Percentiles rank a stretch among this genome's conserved stretches.
These are phyloP conservation scores for Clonostachys sp. DNA, from an alignment of 2,329 filamentous ascomycete species.

Conservation along the genomic window DNA sequence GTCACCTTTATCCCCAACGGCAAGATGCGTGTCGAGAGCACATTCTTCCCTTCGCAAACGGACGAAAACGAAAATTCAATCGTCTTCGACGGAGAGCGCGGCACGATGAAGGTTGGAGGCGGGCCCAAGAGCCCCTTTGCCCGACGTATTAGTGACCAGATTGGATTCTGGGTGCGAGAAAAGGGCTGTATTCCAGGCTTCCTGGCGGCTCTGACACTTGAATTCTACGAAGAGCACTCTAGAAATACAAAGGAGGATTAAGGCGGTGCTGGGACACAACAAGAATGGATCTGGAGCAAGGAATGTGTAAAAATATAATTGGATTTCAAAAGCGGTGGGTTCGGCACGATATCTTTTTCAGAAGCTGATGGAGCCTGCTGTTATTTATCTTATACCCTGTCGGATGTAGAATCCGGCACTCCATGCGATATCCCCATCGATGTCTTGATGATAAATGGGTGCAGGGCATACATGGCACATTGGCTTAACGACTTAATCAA, in stretches of 20 bases:
- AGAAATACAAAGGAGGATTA: not conserved
- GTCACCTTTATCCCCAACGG: conserved; percentile 97
- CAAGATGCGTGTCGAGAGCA: conserved; percentile 84
- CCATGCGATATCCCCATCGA: too few species aligned
- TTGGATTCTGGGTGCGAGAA: conserved; percentile 94
- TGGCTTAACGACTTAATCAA: too few species aligned
- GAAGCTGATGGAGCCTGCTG: too few species aligned
- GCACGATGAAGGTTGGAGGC: conserved; percentile 96
- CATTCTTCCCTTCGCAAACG: conserved; percentile 68
- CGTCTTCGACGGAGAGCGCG: conserved; percentile 87
- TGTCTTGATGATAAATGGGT: too few species aligned
- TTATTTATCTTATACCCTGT: too few species aligned
- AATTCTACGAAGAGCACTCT: conserved; percentile 76
- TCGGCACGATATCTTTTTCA: too few species aligned
- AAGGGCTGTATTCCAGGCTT: conserved; percentile 93
- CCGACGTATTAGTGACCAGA: conserved; percentile 75
- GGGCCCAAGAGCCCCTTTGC: conserved; percentile 86
- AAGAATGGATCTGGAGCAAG: too few species aligned
- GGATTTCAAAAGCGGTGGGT: too few species aligned
- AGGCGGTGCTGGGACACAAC: too few species aligned
- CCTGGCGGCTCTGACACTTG: conserved; percentile 81
- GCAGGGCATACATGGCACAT: too few species aligned
- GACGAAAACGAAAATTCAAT: conserved; percentile 70
- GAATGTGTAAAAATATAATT: too few species aligned
- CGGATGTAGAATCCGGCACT: too few species aligned